These are phyloP conservation scores for Hyphopichia wangnamkhiaoensis DNA, from an alignment of 1,139 yeast species.

Conservation along the genomic window DNA sequence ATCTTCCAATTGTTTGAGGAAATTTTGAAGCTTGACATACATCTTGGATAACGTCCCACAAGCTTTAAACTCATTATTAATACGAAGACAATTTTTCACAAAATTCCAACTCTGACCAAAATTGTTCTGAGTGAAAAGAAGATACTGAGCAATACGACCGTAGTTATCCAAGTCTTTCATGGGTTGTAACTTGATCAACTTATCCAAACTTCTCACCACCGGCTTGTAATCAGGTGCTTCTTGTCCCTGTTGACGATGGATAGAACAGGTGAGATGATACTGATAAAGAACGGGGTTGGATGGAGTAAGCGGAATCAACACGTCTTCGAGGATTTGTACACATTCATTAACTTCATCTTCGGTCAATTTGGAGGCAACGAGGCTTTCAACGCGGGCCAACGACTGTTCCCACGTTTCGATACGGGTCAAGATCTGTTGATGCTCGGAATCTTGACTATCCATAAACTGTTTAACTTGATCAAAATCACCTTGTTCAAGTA, in stretches of 20 bases:
- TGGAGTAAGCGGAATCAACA: slow-evolving; percentile 26
- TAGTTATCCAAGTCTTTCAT: slow-evolving; percentile 33
- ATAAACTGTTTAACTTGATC: slow-evolving; percentile 21
- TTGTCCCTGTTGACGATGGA: too few relatives aligned
- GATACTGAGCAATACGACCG: slow-evolving; percentile 37
- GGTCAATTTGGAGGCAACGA: slow-evolving; percentile 7
- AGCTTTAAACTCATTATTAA: slow-evolving; percentile 61
- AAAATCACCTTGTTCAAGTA: slow-evolving; percentile 47
- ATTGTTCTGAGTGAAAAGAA: slow-evolving; percentile 53
- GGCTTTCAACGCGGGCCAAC: slow-evolving; percentile 18
- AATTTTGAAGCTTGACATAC: slow-evolving; percentile 30
- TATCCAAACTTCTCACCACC: slow-evolving; percentile 25
- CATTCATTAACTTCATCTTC: slow-evolving; percentile 20
- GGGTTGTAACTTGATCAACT: slow-evolving; percentile 31
- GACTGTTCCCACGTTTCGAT: slow-evolving; percentile 19
- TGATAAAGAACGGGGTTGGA: slow-evolving; percentile 18
- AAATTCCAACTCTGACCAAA: slow-evolving; percentile 50
- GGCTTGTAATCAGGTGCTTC: background rate
- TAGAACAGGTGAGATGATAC: slow-evolving; percentile 21
- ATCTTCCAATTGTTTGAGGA: slow-evolving; percentile 42
- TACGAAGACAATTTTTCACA: slow-evolving; percentile 62
- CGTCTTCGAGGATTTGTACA: slow-evolving; percentile 20
- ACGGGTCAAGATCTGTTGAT: slow-evolving; percentile 15
- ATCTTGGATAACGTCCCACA: slow-evolving; percentile 57
- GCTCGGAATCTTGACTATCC: slow-evolving; percentile 8